phyloP scores from a whole-genome alignment of 2,329 filamentous ascomycete genomes.

The Xylaria hypoxylon region DNA sequence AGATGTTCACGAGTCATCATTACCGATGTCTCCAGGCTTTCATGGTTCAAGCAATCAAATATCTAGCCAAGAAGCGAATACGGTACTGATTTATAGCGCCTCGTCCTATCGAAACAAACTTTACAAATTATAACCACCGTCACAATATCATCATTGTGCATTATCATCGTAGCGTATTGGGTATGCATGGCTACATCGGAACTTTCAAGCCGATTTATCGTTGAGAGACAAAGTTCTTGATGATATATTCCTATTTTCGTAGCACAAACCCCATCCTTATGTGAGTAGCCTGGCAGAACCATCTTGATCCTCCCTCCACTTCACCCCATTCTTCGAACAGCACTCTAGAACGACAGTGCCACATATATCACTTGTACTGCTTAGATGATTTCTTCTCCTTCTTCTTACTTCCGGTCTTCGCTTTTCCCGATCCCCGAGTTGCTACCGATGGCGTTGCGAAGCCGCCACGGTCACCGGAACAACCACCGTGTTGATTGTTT shows the following conservation, averaged over 20 bases:
- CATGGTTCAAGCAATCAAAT: not conserved
- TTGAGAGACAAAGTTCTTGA: not conserved
- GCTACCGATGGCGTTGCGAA: constrained; percentile 2
- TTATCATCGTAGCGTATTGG: not conserved
- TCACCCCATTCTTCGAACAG: not conserved
- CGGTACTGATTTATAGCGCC: not conserved
- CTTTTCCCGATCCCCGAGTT: constrained; percentile 21
- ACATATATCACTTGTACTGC: not conserved
- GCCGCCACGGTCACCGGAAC: not conserved
- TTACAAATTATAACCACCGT: not conserved
- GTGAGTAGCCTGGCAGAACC: not conserved
- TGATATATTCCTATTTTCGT: not conserved
- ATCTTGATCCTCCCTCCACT: not conserved
- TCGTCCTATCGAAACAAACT: not conserved
- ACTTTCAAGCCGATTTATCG: too few species aligned
- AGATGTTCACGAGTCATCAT: not conserved
- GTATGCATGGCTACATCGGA: too few species aligned
- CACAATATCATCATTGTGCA: not conserved
- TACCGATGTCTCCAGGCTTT: not conserved
- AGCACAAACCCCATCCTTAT: not conserved
- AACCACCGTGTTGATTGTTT: not conserved
- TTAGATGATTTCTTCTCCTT: too few species aligned
- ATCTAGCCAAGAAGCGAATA: not conserved
- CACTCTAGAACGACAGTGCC: not conserved
- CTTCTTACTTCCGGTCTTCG: not conserved